Conservation (phyloP, 164 flowering plant species). For the Magnolia officinalis region DNA sequence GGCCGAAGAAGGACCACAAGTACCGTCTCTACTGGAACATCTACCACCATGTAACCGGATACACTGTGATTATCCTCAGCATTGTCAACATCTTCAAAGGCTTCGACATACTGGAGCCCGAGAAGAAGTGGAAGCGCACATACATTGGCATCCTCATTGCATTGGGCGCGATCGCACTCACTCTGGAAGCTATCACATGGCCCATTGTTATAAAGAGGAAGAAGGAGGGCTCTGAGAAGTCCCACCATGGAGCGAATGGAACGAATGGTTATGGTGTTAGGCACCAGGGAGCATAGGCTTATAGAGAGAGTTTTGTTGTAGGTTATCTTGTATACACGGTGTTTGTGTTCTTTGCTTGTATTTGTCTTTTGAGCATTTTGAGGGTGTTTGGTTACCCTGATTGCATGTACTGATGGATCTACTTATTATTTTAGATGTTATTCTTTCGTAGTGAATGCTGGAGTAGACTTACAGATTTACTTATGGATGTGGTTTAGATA, state of each 20-base stretch:
- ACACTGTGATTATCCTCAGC: conserved; percentile 47
- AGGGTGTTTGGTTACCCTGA: not conserved
- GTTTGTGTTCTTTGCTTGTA: not conserved
- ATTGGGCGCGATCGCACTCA: conserved; percentile 24
- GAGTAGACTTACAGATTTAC: not conserved
- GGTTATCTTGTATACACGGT: not conserved
- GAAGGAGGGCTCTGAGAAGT: conserved; percentile 20
- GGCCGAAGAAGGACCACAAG: conserved; percentile 84
- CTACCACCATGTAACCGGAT: conserved; percentile 65
- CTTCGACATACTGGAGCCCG: conserved; percentile 44
- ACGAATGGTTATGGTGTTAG: not conserved
- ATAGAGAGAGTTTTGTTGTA: not conserved
- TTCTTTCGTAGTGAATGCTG: not conserved
- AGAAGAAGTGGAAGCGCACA: conserved; percentile 51
- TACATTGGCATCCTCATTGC: conserved; percentile 39
- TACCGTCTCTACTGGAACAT: conserved; percentile 72
- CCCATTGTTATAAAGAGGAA: conserved; percentile 43
- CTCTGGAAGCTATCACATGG: conserved; percentile 52
- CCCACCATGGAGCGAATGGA: conserved; percentile 16
- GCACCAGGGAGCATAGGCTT: not conserved
- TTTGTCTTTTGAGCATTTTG: not conserved
- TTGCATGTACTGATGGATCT: not conserved
- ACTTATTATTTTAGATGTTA: not conserved
- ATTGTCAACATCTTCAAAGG: conserved; percentile 63
- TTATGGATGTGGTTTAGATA: too few relatives aligned